Conservation (phyloP, 148 eudicot species). For the Persicaria tinctoria region DNA sequence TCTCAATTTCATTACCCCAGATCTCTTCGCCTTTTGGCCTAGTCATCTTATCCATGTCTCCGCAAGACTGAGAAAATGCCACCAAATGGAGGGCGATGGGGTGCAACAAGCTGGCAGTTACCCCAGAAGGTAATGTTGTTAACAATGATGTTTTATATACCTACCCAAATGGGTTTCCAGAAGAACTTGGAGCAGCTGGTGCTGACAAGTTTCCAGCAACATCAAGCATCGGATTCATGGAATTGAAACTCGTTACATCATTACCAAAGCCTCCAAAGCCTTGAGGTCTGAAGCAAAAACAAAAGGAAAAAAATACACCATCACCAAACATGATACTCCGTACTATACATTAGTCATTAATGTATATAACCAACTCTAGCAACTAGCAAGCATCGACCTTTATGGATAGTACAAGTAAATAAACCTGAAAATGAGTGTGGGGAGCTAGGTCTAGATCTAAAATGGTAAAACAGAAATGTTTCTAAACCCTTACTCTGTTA, state of each 20-base stretch:
- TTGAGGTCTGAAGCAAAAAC: constrained; percentile 40
- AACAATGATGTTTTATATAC: constrained; percentile 1
- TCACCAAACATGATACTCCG: not conserved
- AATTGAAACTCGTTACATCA: constrained; percentile 29
- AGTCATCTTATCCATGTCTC: not conserved
- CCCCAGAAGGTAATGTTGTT: not conserved
- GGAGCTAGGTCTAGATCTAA: not conserved
- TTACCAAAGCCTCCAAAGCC: constrained; percentile 38
- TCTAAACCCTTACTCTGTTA: not conserved
- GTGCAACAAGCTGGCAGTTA: constrained; percentile 16
- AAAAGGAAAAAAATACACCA: not conserved
- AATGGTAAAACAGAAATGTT: not conserved
- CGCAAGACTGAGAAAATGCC: constrained; percentile 5
- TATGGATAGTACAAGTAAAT: not conserved
- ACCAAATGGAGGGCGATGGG: constrained; percentile 3
- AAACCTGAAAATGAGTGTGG: not conserved
- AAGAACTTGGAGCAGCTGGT: constrained; percentile 39
- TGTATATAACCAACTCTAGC: not conserved
- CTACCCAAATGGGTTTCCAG: constrained; percentile 89
- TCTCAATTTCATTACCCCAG: not conserved
- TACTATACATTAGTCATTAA: not conserved
- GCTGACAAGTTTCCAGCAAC: constrained; percentile 34
- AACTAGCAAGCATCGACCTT: not conserved
- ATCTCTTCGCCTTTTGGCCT: not conserved
- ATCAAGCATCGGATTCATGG: constrained; percentile 31